Evolutionary conservation across 805 yeast species (phyloP).

Genomic region (Pichia californica): DNA sequence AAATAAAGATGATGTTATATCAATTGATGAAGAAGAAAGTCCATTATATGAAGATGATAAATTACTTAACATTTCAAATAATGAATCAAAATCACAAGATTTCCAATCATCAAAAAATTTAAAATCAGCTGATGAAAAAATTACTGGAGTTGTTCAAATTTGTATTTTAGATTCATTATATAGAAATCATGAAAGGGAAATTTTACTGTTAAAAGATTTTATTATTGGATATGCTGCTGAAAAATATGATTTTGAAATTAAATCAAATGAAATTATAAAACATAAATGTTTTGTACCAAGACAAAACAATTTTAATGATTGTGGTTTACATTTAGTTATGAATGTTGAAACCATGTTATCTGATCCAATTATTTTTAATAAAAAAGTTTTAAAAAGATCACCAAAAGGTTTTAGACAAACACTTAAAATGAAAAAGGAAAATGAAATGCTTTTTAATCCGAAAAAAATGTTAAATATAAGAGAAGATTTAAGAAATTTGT

Average conservation of each 20-base stretch:
- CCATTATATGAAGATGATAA: no score
- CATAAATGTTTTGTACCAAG: conserved; percentile 51
- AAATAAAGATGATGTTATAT: no score
- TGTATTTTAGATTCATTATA: conserved; percentile 73
- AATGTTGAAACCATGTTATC: conserved; percentile 56
- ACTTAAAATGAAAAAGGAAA: conserved; percentile 9
- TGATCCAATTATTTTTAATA: conserved; percentile 38
- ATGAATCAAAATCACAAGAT: not conserved
- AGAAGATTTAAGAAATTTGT: conserved; percentile 17
- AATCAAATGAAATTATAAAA: conserved; percentile 36
- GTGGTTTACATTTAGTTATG: conserved; percentile 87
- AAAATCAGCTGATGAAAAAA: conserved; percentile 2
- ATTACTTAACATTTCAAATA: not conserved
- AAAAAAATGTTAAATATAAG: conserved; percentile 24
- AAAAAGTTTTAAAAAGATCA: conserved; percentile 15
- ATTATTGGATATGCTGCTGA: conserved; percentile 66
- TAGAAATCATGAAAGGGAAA: conserved; percentile 47
- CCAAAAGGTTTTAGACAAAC: conserved; percentile 8
- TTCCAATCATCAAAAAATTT: no score
- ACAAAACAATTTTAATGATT: conserved; percentile 86
- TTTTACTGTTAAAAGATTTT: conserved; percentile 49
- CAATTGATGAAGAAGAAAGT: no score
- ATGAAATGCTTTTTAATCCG: conserved; percentile 19
- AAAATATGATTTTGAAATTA: conserved; percentile 43
- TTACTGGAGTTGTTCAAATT: conserved; percentile 33